Conservation (phyloP, 2,329 filamentous ascomycete species). For the Exophiala oligosperma region DNA sequence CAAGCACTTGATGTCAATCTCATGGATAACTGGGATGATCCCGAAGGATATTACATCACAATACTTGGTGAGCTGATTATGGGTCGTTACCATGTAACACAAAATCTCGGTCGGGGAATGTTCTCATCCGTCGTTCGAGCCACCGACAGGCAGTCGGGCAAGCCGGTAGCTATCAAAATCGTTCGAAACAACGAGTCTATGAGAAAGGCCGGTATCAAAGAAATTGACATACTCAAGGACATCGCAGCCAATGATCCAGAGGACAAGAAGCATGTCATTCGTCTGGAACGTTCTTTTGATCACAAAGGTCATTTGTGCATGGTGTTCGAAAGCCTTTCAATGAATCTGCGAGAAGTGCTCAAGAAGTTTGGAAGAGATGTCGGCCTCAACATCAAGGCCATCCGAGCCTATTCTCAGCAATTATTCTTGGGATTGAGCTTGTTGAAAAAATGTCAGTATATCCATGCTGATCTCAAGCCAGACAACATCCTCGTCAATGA, state of each 20-base stretch:
- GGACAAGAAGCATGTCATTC: slow-evolving; percentile 88
- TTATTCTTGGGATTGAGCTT: slow-evolving; percentile 88
- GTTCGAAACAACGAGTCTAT: slow-evolving; percentile 95
- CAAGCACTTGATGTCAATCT: slow-evolving; percentile 69
- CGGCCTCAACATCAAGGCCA: slow-evolving; percentile 84
- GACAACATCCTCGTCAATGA: slow-evolving; percentile 96
- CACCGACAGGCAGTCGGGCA: slow-evolving; percentile 70
- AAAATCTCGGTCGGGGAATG: slow-evolving; percentile 87
- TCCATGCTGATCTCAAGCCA: slow-evolving; percentile 95
- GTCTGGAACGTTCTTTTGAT: slow-evolving; percentile 83
- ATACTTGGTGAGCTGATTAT: slow-evolving; percentile 89
- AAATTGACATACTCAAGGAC: slow-evolving; percentile 89
- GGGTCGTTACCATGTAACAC: slow-evolving; percentile 83
- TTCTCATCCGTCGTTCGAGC: slow-evolving; percentile 96
- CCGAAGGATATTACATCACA: slow-evolving; percentile 94
- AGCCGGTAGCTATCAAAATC: slow-evolving; percentile 92
- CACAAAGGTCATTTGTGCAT: slow-evolving; percentile 95
- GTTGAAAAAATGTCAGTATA: slow-evolving; percentile 86
- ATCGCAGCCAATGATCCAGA: slow-evolving; percentile 83
- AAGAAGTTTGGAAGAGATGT: slow-evolving; percentile 96
- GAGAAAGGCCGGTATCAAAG: slow-evolving; percentile 86
- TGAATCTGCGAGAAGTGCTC: slow-evolving; percentile 89
- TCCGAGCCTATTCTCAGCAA: slow-evolving; percentile 86
- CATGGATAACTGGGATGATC: slow-evolving; percentile 90
- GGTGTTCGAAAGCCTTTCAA: slow-evolving; percentile 89